These are phyloP conservation scores for Uncinocarpus reesii DNA, from an alignment of 2,329 filamentous ascomycete genomes.

Conservation along the genomic window DNA sequence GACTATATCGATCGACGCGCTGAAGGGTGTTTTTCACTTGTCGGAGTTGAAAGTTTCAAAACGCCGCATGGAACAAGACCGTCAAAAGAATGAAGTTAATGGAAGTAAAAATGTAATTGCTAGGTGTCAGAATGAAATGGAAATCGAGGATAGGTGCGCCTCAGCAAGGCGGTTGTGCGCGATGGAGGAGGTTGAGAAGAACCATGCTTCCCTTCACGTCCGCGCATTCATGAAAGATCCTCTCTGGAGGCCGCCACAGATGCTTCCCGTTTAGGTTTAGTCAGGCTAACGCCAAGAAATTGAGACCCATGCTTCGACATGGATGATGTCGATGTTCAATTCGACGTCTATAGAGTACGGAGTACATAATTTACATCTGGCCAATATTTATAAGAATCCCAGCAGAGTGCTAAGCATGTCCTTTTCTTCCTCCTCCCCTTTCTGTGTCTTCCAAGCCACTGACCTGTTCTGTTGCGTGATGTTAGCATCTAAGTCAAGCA, in stretches of 20 bases:
- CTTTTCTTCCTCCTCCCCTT: constrained; percentile 45
- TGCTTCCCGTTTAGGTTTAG: constrained; percentile 10
- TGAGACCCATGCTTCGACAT: too few species aligned
- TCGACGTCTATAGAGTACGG: constrained; percentile 7
- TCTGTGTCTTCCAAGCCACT: constrained; percentile 47
- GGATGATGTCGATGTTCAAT: too few species aligned
- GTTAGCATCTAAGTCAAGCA: background rate
- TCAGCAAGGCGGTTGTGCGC: background rate
- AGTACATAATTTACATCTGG: background rate
- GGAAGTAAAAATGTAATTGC: background rate
- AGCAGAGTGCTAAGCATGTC: constrained; percentile 57
- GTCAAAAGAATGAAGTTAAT: background rate
- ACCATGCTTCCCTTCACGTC: background rate
- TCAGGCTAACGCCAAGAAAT: constrained; percentile 11
- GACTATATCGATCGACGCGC: background rate
- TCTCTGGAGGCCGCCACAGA: constrained; percentile 6
- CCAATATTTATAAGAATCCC: constrained; percentile 26
- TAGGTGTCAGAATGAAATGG: background rate
- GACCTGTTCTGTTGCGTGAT: constrained; percentile 46
- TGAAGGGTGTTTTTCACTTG: background rate
- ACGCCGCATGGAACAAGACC: constrained; percentile 4
- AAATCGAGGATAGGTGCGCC: background rate
- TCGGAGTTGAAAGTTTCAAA: constrained; percentile 4
- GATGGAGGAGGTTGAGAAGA: background rate
- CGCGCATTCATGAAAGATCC: constrained; percentile 12